Evolutionary conservation across 768 basidiomycete species (phyloP).

Genomic region (Tricholoma saponaceum): DNA sequence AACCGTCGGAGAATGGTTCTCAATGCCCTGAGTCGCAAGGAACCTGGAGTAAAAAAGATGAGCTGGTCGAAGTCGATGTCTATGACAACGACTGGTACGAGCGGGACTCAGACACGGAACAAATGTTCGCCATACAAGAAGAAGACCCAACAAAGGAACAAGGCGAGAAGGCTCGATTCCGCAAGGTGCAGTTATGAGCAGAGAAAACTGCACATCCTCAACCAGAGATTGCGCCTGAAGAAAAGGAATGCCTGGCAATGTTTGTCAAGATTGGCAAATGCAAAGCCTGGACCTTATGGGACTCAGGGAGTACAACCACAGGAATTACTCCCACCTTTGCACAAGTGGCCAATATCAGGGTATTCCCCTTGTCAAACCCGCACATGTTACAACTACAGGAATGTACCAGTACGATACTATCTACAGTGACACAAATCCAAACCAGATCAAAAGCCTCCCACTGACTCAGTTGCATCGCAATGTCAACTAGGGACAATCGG

Average conservation of each 20-base stretch:
- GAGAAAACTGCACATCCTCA: background rate
- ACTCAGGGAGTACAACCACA: slow-evolving; percentile 18
- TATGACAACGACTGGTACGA: too few species aligned
- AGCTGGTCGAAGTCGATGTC: background rate
- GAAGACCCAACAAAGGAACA: background rate
- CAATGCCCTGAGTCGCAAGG: background rate
- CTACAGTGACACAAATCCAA: slow-evolving; percentile 33
- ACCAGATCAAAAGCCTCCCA: slow-evolving; percentile 28
- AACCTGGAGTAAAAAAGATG: background rate
- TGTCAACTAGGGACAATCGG: slow-evolving; percentile 32
- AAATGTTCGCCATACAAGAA: background rate
- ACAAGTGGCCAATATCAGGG: slow-evolving; percentile 7
- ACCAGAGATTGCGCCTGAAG: background rate
- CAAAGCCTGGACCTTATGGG: slow-evolving; percentile 18
- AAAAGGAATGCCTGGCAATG: background rate
- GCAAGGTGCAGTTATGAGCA: too few species aligned
- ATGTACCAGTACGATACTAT: slow-evolving; percentile 19
- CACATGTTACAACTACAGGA: slow-evolving; percentile 25
- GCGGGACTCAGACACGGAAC: background rate
- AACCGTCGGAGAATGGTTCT: background rate
- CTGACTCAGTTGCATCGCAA: slow-evolving; percentile 30
- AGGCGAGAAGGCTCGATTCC: too few species aligned
- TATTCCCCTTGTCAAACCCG: slow-evolving; percentile 9
- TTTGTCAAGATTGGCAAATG: slow-evolving; percentile 7
- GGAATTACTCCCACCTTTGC: slow-evolving; percentile 11